phyloP scores from a whole-genome alignment of 1,284 basidiomycete genomes.

The Malassezia slooffiae region DNA sequence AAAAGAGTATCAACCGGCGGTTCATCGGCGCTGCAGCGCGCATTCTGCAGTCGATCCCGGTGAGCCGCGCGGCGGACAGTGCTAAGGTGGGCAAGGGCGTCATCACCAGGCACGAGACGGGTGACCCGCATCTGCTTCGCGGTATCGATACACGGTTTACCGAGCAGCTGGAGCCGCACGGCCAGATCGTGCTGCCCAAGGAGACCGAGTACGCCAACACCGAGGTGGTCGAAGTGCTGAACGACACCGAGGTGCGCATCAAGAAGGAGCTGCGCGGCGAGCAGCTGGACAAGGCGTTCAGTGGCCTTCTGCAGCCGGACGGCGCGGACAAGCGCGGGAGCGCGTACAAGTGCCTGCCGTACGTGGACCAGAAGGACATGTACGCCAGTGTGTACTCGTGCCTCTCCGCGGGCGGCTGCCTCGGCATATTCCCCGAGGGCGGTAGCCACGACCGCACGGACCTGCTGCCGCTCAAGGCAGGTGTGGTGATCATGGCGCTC shows the following conservation, averaged over 20 bases:
- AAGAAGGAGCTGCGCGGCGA: constrained; percentile 66
- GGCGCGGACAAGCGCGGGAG: constrained; percentile 17
- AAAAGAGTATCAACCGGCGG: constrained; percentile 72
- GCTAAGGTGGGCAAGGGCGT: constrained; percentile 68
- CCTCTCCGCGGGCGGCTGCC: constrained; percentile 73
- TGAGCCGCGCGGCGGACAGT: constrained; percentile 79
- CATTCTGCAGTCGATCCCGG: constrained; percentile 67
- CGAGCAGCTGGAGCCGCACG: constrained; percentile 63
- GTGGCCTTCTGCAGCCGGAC: constrained; percentile 17
- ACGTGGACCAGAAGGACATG: constrained; percentile 82
- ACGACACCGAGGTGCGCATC: constrained; percentile 65
- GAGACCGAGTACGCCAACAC: constrained; percentile 65
- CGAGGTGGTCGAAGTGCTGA: constrained; percentile 77
- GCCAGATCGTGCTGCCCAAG: constrained; percentile 82
- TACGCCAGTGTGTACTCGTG: constrained; percentile 85
- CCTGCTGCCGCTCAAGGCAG: constrained; percentile 44
- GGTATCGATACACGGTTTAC: constrained; percentile 73
- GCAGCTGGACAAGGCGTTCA: constrained; percentile 39
- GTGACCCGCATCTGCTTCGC: constrained; percentile 55
- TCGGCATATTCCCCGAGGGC: constrained; percentile 45
- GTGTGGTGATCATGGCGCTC: constrained; percentile 47
- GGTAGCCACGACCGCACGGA: constrained; percentile 47
- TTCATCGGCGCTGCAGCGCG: constrained; percentile 72
- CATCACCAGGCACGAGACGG: constrained; percentile 57
- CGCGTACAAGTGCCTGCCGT: constrained; percentile 40